Conservation (phyloP, 2,329 filamentous ascomycete species). For the Exophiala sideris region DNA sequence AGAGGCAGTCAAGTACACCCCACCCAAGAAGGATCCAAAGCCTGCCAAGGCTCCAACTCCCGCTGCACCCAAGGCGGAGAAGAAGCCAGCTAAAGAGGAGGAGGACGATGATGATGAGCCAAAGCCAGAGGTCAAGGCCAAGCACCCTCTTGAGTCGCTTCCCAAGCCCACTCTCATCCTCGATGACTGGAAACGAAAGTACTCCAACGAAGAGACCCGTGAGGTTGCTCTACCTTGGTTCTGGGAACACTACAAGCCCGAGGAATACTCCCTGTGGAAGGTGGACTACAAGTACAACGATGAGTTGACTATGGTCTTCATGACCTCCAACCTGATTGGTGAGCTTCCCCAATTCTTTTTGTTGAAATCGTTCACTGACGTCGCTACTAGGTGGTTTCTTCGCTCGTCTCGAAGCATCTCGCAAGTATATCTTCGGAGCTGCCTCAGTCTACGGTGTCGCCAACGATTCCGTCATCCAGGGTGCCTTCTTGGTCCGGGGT, state of each 20-base stretch:
- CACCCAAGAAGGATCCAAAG: conserved; percentile 67
- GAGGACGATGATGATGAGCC: conserved; percentile 62
- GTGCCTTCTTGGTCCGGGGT: conserved; percentile 92
- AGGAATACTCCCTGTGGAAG: conserved; percentile 94
- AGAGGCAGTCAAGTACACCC: conserved; percentile 68
- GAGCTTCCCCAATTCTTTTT: conserved; percentile 30
- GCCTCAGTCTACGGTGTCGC: conserved; percentile 83
- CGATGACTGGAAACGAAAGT: conserved; percentile 98
- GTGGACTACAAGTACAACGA: conserved; percentile 99
- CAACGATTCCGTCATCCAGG: conserved; percentile 87
- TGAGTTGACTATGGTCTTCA: conserved; percentile 95
- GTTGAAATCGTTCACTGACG: conserved; percentile 15
- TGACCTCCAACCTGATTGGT: conserved; percentile 97
- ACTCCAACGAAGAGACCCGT: conserved; percentile 90
- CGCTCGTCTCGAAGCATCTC: conserved; percentile 90
- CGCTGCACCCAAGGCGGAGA: conserved; percentile 39
- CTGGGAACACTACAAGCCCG: conserved; percentile 92
- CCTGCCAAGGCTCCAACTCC: conserved; percentile 69
- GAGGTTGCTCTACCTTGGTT: conserved; percentile 88
- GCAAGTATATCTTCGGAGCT: conserved; percentile 95
- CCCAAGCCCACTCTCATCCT: conserved; percentile 75
- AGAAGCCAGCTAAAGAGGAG: conserved; percentile 51
- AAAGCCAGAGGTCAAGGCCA: conserved; percentile 68
- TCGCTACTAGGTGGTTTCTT: conserved; percentile 73
- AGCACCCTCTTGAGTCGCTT: conserved; percentile 90